phyloP scores from a whole-genome alignment of 2,329 filamentous ascomycete species.

The Orbilia ellipsospora region DNA sequence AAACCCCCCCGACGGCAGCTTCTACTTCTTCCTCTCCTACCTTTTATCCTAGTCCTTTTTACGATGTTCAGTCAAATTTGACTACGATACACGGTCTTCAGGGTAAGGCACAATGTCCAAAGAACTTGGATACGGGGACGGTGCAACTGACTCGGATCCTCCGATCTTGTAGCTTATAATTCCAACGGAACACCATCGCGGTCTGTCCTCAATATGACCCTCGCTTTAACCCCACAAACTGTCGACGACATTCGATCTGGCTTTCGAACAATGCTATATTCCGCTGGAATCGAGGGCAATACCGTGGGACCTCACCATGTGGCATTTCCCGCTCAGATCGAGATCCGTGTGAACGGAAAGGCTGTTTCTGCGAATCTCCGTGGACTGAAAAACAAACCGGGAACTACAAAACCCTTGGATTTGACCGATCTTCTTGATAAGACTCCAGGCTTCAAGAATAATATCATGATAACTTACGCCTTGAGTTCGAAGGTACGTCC shows the following conservation, averaged over 20 bases:
- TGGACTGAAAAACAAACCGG: conserved; percentile 94
- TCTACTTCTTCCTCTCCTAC: conserved; percentile 63
- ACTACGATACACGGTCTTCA: conserved; percentile 20
- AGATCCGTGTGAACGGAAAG: conserved; percentile 87
- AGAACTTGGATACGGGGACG: too few species aligned
- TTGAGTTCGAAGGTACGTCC: conserved; percentile 83
- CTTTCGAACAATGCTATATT: conserved; percentile 41
- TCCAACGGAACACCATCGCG: neutral
- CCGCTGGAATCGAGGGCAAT: conserved; percentile 24
- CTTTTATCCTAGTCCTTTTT: conserved; percentile 88
- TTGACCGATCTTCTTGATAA: conserved; percentile 81
- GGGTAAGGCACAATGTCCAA: conserved; percentile 14
- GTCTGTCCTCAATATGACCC: conserved; percentile 20
- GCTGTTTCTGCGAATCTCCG: conserved; percentile 93
- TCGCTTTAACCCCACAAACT: conserved; percentile 17
- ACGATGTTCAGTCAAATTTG: conserved; percentile 74
- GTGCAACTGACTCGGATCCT: conserved; percentile 3
- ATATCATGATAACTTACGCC: conserved; percentile 87
- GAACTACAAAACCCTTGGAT: conserved; percentile 91
- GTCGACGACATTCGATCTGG: conserved; percentile 29
- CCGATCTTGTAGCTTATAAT: conserved; percentile 12
- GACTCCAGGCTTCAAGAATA: conserved; percentile 76
- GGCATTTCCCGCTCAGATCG: conserved; percentile 89
- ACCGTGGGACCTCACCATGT: conserved; percentile 69
- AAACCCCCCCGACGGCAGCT: conserved; percentile 17